A percentile compares a stretch with the other conserved stretches of the same genome.
These are phyloP conservation scores for Coix lacrymajobi DNA, from an alignment of 176 grass and related monocot species.

Conservation along the genomic window DNA sequence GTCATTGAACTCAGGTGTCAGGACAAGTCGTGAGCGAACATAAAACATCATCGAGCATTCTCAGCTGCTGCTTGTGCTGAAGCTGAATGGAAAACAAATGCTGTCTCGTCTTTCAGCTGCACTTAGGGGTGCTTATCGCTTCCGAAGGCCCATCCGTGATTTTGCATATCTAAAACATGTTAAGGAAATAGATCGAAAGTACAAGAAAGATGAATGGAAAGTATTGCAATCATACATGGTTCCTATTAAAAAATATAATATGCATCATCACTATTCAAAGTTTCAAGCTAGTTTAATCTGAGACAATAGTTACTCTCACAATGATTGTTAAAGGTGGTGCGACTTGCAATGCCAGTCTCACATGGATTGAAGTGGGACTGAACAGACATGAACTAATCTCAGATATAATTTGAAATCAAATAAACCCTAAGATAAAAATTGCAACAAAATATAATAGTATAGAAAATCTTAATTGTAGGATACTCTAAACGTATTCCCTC, in stretches of 20 bases:
- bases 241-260: background rate
- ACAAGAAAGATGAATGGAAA: background rate
- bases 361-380: background rate
- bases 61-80: background rate
- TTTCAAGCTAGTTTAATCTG: background rate
- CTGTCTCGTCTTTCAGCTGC: slow-evolving; percentile 11
- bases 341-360: background rate
- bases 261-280: background rate
- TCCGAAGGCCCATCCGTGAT: slow-evolving; percentile 88
- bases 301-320: background rate
- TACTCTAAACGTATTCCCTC: slow-evolving; percentile 96
- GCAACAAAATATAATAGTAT: slow-evolving; percentile 7
- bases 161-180: slow-evolving; percentile 80
- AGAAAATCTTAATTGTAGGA: slow-evolving; percentile 40
- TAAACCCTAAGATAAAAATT: background rate
- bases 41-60: background rate
- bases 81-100: background rate
- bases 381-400: background rate
- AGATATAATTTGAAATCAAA: background rate
- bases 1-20: background rate
- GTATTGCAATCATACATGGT: background rate
- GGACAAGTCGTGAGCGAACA: background rate
- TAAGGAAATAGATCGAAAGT: slow-evolving; percentile 21
- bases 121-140: slow-evolving; percentile 42
- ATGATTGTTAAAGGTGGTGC: background rate